Base-by-base conservation (phyloP, 129 eudicot genomes). In the Lonicera japonica region DNA sequence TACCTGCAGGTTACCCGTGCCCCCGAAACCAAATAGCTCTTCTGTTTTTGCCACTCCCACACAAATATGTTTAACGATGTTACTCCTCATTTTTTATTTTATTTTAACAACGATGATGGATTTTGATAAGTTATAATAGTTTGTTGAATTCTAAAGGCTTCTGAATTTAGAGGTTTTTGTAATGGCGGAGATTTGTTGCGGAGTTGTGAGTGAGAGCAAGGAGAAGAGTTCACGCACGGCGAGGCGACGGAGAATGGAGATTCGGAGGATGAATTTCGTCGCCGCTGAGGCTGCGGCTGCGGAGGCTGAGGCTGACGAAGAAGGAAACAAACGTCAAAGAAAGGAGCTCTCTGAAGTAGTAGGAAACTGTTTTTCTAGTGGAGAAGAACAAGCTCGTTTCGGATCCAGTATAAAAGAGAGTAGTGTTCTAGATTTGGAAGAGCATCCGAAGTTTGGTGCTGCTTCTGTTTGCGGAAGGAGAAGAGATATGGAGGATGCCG, bases 401-500 rank as follows among this genome's bases (percentile, higher is more conserved):
- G 43, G 10, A 10, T 4, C 43, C 5, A 38, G 10, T 5, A 38
- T 38, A 38, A 5, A 5, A 23, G n/a, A n/a, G n/a, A n/a, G n/a
- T n/a, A n/a, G n/a, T n/a, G n/a, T n/a, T n/a, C n/a, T n/a, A n/a
- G n/a, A n/a, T n/a, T n/a, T n/a, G n/a, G n/a, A n/a, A n/a, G n/a
- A n/a, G n/a, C 25, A 2, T 43, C 68, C 80, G 0, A 82, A 63
- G 23, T 82, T 73, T 65, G 97, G 97, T 1, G 66, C 70, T 10
- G 78, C 95, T 0, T 89, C 97, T 36, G 88, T 89, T 12, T 86
- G 95, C 14, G 97, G 97, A 9, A 59, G 95, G 38, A 67, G 97
- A 64, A 73, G 95, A 21, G 88, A 86, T n/a, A 89, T 89, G 97
- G 97, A 86, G 55, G 97, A 89, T 17, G 95, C 95, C 0, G 95